phyloP scores from a whole-genome alignment of 202 grass and related monocot species.

The Hordeum pubiflorum region DNA sequence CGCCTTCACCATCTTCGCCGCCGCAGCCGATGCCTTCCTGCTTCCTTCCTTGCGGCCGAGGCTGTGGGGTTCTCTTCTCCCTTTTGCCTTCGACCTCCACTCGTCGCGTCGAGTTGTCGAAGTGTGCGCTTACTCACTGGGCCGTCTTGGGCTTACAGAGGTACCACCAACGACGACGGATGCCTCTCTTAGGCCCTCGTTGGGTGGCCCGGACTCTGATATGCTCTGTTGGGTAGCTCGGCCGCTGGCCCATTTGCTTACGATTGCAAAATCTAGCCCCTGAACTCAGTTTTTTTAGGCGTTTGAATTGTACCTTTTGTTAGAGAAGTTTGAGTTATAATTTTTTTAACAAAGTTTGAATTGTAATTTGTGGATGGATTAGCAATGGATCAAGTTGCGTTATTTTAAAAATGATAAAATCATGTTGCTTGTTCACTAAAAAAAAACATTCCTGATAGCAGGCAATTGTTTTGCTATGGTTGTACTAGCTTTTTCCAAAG shows the following conservation, averaged over 20 bases:
- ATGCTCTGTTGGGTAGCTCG: background rate
- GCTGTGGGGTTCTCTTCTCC: background rate
- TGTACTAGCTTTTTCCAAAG: background rate
- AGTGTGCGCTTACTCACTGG: background rate
- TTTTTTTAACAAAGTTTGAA: background rate
- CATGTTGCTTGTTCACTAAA: background rate
- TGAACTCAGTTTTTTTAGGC: background rate
- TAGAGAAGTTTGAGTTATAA: background rate
- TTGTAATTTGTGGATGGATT: background rate
- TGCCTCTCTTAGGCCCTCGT: too few species aligned
- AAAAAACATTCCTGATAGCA: background rate
- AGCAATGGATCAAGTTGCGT: background rate
- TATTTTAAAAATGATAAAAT: too few species aligned
- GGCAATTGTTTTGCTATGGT: background rate
- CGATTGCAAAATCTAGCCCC: background rate
- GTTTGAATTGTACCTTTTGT: background rate
- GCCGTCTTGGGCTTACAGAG: background rate
- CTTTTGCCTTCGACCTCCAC: background rate
- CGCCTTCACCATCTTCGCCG: constrained; percentile 83
- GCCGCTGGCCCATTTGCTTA: background rate
- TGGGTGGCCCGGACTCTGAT: too few species aligned
- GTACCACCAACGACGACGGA: too few species aligned
- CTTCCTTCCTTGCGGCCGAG: background rate
- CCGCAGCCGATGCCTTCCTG: background rate
- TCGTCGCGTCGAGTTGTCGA: background rate